Evolutionary conservation across 2,329 filamentous ascomycete species (phyloP).

Genomic region (Metarhizium anisopliae): DNA sequence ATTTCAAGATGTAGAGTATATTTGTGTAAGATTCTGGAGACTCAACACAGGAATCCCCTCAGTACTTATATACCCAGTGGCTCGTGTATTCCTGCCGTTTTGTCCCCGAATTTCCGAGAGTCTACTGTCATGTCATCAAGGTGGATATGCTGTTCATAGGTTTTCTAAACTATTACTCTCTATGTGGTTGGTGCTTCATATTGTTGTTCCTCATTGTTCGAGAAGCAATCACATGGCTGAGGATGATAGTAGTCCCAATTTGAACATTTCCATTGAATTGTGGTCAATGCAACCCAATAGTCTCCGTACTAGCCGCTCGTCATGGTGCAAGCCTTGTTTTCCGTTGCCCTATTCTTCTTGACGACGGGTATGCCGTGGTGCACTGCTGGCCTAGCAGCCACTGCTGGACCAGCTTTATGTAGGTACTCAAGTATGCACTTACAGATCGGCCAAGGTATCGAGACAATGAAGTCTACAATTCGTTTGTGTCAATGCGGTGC

Average conservation of each 20-base stretch:
- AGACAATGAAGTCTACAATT: background rate
- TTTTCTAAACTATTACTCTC: background rate
- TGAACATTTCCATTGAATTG: background rate
- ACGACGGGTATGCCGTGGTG: too few species aligned
- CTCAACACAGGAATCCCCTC: background rate
- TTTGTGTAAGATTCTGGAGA: background rate
- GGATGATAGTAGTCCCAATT: background rate
- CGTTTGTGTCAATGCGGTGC: background rate
- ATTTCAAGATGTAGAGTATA: background rate
- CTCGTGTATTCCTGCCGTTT: background rate
- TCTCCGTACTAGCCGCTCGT: background rate
- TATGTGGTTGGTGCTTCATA: slow-evolving; percentile 1
- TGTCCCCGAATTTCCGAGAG: background rate
- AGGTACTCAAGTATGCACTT: too few species aligned
- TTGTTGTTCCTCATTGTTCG: slow-evolving; percentile 5
- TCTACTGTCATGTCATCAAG: background rate
- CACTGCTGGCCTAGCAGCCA: too few species aligned
- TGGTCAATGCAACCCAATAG: background rate
- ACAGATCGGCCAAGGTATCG: too few species aligned
- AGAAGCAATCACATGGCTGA: background rate
- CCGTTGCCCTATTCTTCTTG: background rate
- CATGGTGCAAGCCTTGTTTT: background rate
- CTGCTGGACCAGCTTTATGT: too few species aligned
- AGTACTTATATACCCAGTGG: background rate
- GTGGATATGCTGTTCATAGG: background rate